Percentiles rank a stretch among this genome's conserved stretches.
Conservation (phyloP, 2,329 filamentous ascomycete genomes). For the Cercospora sojina region DNA sequence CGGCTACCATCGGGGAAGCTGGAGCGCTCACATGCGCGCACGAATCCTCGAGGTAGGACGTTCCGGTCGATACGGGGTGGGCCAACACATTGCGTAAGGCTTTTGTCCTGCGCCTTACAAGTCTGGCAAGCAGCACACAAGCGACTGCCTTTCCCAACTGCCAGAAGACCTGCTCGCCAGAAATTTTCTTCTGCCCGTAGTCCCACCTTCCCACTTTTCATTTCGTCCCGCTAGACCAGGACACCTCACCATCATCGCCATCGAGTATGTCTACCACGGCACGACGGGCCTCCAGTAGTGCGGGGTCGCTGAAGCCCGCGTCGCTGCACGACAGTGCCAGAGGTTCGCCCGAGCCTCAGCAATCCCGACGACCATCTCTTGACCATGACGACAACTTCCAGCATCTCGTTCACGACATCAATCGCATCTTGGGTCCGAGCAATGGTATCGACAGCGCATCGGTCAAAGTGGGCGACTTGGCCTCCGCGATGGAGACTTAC, state of each 20-base stretch:
- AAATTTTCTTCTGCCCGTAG: neutral
- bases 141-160: neutral
- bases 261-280: slow-evolving; percentile 7
- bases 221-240: neutral
- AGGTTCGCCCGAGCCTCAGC: slow-evolving; percentile 27
- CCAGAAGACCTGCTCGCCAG: neutral
- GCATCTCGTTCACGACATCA: slow-evolving; percentile 56
- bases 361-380: neutral
- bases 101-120: slow-evolving; percentile 12
- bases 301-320: slow-evolving; percentile 21
- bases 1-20: slow-evolving; percentile 13
- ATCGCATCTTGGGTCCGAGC: slow-evolving; percentile 70
- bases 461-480: slow-evolving; percentile 71
- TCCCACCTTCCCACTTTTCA: neutral
- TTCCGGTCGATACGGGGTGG: neutral
- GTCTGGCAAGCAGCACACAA: slow-evolving; percentile 1
- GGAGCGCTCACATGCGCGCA: slow-evolving; percentile 8
- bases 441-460: slow-evolving; percentile 81
- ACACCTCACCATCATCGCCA: neutral
- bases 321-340: slow-evolving; percentile 34
- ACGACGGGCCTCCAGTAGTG: slow-evolving; percentile 10
- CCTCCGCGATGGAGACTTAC: slow-evolving; percentile 72
- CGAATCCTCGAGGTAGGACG: slow-evolving; percentile 2
- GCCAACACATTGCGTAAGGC: neutral
- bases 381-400: slow-evolving; percentile 25